phyloP scores from a whole-genome alignment of 1,284 basidiomycete species.

The Pseudozyma sp. region DNA sequence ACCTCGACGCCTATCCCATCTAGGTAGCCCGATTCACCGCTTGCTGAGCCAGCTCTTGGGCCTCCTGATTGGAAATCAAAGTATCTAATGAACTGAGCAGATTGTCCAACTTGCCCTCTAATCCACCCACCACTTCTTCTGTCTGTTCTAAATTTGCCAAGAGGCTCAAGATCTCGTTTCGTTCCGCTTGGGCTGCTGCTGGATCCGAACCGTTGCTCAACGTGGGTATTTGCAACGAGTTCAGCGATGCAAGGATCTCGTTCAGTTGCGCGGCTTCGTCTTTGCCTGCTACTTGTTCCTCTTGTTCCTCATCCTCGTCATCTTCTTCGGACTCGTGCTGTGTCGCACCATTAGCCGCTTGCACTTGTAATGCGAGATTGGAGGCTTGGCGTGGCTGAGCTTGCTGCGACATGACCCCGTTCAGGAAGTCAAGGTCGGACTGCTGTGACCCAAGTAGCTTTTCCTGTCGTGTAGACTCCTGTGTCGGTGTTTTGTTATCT shows the following conservation, averaged over 20 bases:
- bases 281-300: slow-evolving; percentile 8
- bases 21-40: slow-evolving; percentile 23
- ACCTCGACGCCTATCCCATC: not conserved
- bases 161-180: slow-evolving; percentile 42
- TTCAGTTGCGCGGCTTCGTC: slow-evolving; percentile 44
- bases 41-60: slow-evolving; percentile 32
- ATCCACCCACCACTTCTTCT: slow-evolving; percentile 43
- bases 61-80: slow-evolving; percentile 42
- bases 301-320: not conserved
- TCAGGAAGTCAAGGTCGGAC: slow-evolving; percentile 46
- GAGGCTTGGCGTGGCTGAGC: not conserved
- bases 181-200: slow-evolving; percentile 26
- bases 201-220: slow-evolving; percentile 20
- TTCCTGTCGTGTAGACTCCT: slow-evolving; percentile 29
- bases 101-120: slow-evolving; percentile 43
- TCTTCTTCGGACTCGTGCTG: not conserved
- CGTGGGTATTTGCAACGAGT: slow-evolving; percentile 39
- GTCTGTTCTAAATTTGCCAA: slow-evolving; percentile 48
- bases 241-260: slow-evolving; percentile 44
- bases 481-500: slow-evolving; percentile 38
- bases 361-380: not conserved
- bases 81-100: slow-evolving; percentile 41
- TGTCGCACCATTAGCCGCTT: slow-evolving; percentile 14
- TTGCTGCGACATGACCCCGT: slow-evolving; percentile 38
- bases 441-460: slow-evolving; percentile 24